Evolutionary conservation across 495 filamentous ascomycete genomes (phyloP).

Genomic region (Podospora didyma): DNA sequence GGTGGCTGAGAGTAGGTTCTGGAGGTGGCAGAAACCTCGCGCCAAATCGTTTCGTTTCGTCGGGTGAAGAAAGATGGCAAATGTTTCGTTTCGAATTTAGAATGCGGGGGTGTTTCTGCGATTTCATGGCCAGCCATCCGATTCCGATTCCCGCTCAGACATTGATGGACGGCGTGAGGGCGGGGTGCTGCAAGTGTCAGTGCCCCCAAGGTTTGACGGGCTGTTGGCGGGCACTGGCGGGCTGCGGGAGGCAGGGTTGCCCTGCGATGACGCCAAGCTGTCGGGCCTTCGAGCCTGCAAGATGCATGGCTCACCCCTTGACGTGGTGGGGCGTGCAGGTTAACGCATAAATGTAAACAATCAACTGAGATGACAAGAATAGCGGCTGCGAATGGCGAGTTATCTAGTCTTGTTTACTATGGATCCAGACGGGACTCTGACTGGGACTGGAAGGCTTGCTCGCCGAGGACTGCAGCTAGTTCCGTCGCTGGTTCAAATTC

Average conservation of each 20-base stretch:
- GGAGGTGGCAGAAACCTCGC: not conserved
- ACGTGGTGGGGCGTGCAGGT: constrained; percentile 6
- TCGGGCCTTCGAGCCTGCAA: not conserved
- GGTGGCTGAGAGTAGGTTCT: not conserved
- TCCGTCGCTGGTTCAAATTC: no score
- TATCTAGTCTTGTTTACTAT: constrained; percentile 16
- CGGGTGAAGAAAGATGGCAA: not conserved
- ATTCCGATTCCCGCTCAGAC: no score
- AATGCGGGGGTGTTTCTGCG: no score
- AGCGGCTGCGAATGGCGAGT: not conserved
- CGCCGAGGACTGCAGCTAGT: no score
- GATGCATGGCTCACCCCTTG: not conserved
- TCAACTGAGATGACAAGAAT: constrained; percentile 18
- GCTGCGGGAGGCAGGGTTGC: constrained; percentile 7
- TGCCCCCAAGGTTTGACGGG: not conserved
- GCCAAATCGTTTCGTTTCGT: not conserved
- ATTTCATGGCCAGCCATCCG: no score
- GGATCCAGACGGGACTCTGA: not conserved
- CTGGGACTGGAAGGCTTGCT: not conserved
- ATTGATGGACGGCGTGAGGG: no score
- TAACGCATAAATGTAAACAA: constrained; percentile 27
- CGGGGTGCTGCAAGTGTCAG: not conserved
- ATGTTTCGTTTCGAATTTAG: not conserved
- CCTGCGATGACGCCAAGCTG: constrained; percentile 9
- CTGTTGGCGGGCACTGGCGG: no score